Evolutionary conservation across 2,329 filamentous ascomycete species (phyloP).

Genomic region (Talaromyces sp.): DNA sequence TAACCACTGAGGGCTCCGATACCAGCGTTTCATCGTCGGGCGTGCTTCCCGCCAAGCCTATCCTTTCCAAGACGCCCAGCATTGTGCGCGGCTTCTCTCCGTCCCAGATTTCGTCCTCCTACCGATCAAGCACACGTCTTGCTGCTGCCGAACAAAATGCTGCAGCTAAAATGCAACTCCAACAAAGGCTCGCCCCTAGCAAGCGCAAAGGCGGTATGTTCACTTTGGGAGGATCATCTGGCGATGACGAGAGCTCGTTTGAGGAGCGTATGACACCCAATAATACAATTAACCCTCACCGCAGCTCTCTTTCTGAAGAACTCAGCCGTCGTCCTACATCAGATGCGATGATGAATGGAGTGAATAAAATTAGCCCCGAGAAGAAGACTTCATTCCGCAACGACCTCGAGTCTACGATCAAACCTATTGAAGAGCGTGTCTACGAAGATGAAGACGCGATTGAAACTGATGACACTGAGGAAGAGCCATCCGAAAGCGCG

Average conservation of each 20-base stretch:
- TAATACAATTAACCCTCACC: slow-evolving; percentile 40
- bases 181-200: slow-evolving; percentile 50
- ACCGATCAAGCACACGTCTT: slow-evolving; percentile 60
- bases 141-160: slow-evolving; percentile 39
- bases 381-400: slow-evolving; percentile 85
- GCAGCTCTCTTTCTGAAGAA: slow-evolving; percentile 55
- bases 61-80: slow-evolving; percentile 59
- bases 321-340: slow-evolving; percentile 43
- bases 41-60: slow-evolving; percentile 40
- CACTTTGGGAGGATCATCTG: slow-evolving; percentile 77
- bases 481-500: slow-evolving; percentile 71
- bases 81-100: slow-evolving; percentile 85
- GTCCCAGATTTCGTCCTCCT: slow-evolving; percentile 66
- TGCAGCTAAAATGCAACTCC: slow-evolving; percentile 40
- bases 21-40: slow-evolving; percentile 58
- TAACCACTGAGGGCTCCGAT: slow-evolving; percentile 52
- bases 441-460: slow-evolving; percentile 57
- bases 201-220: slow-evolving; percentile 69
- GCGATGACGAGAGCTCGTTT: slow-evolving; percentile 76
- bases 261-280: slow-evolving; percentile 57
- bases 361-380: slow-evolving; percentile 28
- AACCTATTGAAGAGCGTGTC: slow-evolving; percentile 57
- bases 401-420: slow-evolving; percentile 66
- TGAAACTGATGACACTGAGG: slow-evolving; percentile 52
- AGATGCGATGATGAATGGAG: slow-evolving; percentile 16